Evolutionary conservation across 78 protist species (phyloP), one percentile per base, ranked within the genome.

Genomic region (Speleostelium caveatum): DNA sequence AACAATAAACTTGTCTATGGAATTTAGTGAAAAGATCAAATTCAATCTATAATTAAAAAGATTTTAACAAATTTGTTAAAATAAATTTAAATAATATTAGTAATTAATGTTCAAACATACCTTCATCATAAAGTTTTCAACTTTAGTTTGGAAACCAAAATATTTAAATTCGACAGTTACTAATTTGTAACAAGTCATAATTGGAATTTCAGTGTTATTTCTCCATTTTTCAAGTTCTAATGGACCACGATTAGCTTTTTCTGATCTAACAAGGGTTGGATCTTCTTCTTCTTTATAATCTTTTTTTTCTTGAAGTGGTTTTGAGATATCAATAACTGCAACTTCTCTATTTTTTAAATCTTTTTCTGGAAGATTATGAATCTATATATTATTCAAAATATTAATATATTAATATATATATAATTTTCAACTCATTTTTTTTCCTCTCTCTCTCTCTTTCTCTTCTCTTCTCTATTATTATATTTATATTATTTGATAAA

Each of bases 1-100:
- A 95, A 79, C 96, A 95, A 75, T 93, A 87, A 14, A 76, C 79
- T 83, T 96, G 95, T 26, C 96, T 65, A 78, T 96, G 98, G 88
- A 68, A 61, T 53, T 86, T 59, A 35, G 63, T 78, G 61, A 68
- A 72, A 75, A 71, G 75, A 67, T 76, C 94, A 12, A 30, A 30
- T 45, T 78, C 87, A 39, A 90, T 90, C 12, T 58, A 26, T 62
- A 58, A 7, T 6, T 33, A 32, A 10, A n/a, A 33, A 24, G 28
- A 24, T 26, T n/a, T n/a, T n/a, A n/a, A n/a, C 30, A 68, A 5
- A 26, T 45, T 45, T 17, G 74, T 68, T 30, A 68, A 45, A 28
- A 41, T 19, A 26, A 24, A 24, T 21, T 73, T 42, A 38, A 4
- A 6, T 41, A 53, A 58, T 41, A 42, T n/a, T 35, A 56, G 5